A percentile compares a stretch with the other conserved stretches of the same genome.
These are phyloP conservation scores for Benincasa hispida DNA, from an alignment of 306 rosid species.

Conservation along the genomic window DNA sequence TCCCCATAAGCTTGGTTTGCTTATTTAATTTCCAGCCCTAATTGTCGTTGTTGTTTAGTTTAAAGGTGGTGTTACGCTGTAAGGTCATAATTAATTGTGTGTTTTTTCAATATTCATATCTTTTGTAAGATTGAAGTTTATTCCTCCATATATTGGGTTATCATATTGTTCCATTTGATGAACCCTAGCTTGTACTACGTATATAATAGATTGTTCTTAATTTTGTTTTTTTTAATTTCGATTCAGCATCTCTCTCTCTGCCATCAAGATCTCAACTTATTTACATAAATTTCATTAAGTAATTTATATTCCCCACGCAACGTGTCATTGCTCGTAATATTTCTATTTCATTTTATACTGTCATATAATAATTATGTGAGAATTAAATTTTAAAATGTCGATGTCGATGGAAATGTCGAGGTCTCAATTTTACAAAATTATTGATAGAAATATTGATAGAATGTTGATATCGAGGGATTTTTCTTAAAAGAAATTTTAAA, in stretches of 20 bases:
- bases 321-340: too few relatives aligned
- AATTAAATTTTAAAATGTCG: too few relatives aligned
- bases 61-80: background rate
- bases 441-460: too few relatives aligned
- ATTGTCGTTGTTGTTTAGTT: background rate
- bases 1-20: background rate
- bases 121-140: background rate
- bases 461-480: too few relatives aligned
- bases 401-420: too few relatives aligned
- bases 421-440: too few relatives aligned
- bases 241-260: background rate
- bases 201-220: background rate
- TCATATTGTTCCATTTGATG: background rate
- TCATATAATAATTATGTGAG: too few relatives aligned
- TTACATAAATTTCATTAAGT: too few relatives aligned
- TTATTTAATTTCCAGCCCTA: background rate
- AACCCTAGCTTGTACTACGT: background rate
- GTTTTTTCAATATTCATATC: background rate
- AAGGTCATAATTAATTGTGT: background rate
- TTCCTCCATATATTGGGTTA: background rate
- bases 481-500: too few relatives aligned
- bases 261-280: too few relatives aligned
- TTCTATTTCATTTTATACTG: too few relatives aligned
- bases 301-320: too few relatives aligned
- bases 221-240: background rate